These are phyloP conservation scores for Lanmaoa rubissima DNA, from an alignment of 768 basidiomycete species.

Conservation along the genomic window DNA sequence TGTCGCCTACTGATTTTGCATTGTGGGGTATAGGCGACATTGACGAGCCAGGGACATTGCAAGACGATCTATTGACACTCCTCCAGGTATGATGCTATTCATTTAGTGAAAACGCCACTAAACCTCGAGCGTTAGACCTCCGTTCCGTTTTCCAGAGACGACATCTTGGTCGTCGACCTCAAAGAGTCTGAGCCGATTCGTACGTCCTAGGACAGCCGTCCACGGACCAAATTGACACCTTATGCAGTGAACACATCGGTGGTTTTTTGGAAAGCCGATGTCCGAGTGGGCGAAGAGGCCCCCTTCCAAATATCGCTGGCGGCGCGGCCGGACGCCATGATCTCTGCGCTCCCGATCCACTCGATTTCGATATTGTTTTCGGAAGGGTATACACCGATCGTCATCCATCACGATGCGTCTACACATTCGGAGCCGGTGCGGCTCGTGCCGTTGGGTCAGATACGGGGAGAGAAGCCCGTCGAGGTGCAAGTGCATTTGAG, in stretches of 20 bases:
- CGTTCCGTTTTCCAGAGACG: slow-evolving; percentile 57
- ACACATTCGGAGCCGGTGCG: slow-evolving; percentile 14
- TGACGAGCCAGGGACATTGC: slow-evolving; percentile 50
- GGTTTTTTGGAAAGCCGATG: slow-evolving; percentile 69
- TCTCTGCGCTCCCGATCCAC: slow-evolving; percentile 61
- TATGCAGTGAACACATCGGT: slow-evolving; percentile 58
- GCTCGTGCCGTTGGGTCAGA: slow-evolving; percentile 42
- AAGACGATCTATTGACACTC: slow-evolving; percentile 72
- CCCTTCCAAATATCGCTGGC: slow-evolving; percentile 75
- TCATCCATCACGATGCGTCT: slow-evolving; percentile 45
- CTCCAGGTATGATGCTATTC: slow-evolving; percentile 51
- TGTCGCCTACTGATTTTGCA: not conserved
- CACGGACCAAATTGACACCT: slow-evolving; percentile 4
- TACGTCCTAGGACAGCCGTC: slow-evolving; percentile 34
- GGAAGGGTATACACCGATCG: slow-evolving; percentile 44
- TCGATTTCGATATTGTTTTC: slow-evolving; percentile 62
- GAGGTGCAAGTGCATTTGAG: slow-evolving; percentile 44
- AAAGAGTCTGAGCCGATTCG: slow-evolving; percentile 62
- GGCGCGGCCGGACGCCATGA: slow-evolving; percentile 46
- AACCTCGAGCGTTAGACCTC: slow-evolving; percentile 53
- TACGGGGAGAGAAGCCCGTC: slow-evolving; percentile 38
- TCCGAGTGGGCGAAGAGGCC: slow-evolving; percentile 55
- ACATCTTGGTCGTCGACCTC: slow-evolving; percentile 61
- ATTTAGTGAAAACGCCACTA: not conserved
- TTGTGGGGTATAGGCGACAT: slow-evolving; percentile 36